Base-by-base conservation (phyloP, 495 filamentous ascomycete species). In the Sordaria brevicollis region DNA sequence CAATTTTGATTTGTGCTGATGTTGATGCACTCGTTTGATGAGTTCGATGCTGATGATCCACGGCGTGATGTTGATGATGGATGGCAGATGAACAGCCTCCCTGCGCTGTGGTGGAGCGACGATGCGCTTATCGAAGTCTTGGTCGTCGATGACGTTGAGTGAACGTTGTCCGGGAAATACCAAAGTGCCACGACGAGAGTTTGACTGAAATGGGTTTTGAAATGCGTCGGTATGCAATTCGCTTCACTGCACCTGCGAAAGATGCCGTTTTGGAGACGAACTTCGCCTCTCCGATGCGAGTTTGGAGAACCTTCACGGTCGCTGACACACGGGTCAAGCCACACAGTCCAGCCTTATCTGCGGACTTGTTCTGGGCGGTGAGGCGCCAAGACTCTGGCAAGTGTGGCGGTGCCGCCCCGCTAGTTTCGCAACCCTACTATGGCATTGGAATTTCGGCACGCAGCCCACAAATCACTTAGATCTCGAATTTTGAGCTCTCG, bases 401-500 rank as follows among this genome's bases (percentile, higher is more conserved):
- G 0, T 41, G 75, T 77, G 75, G 75, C 75, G 36, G 74, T 76
- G 74, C 68, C 9, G 72, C 75, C 75, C 75, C 75, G 72, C 75
- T 74, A 71, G 70, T 77, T 65, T 35, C 69, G 72, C 49, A 76
- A 75, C 75, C 75, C 75, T 77, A 77, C 74, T 72, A 75, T 70
- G 68, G 65, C 54, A 73, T 72, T 70, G 71, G 76, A 78, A 78
- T 78, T 78, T 78, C 71, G 72, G 72, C 70, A 70, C 70, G 67
- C 65, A 76, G 75, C 76, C 76, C 76, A 78, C 76, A 78, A 77
- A 78, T 77, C 76, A 71, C 69, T 68, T 72, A 70, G 74, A 70
- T 72, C 75, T 76, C 67, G 76, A 79, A 75, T 78, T 79, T 79
- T 75, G 77, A 76, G 72, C 74, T 75, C 72, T 69, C 71, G 75